A percentile compares a stretch with the other conserved stretches of the same genome.
Evolutionary conservation across 2,329 filamentous ascomycete species (phyloP).

Genomic region (Setomelanomma holmii): DNA sequence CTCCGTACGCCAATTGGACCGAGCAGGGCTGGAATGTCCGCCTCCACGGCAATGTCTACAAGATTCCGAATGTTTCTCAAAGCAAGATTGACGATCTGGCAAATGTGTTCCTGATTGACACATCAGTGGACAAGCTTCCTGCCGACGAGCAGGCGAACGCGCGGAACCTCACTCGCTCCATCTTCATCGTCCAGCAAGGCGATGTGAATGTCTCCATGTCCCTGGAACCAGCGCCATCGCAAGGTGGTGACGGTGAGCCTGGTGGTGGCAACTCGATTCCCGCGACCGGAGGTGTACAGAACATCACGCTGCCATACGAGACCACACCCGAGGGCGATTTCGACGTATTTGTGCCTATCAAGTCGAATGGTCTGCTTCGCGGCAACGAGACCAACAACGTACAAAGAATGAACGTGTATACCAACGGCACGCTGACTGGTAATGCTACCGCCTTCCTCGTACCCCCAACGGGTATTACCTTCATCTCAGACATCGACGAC

Average conservation of each 20-base stretch:
- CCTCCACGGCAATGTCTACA: conserved; percentile 83
- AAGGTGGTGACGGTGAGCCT: conserved; percentile 59
- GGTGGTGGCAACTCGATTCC: conserved; percentile 60
- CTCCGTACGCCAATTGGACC: conserved; percentile 76
- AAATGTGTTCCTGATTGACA: conserved; percentile 73
- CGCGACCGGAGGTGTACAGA: conserved; percentile 67
- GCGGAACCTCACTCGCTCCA: conserved; percentile 74
- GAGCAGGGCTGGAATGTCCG: conserved; percentile 77
- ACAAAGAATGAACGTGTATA: conserved; percentile 73
- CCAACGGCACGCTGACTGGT: conserved; percentile 69
- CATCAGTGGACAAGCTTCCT: conserved; percentile 66
- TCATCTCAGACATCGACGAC: conserved; percentile 81
- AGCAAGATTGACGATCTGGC: conserved; percentile 72
- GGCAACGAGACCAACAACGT: conserved; percentile 71
- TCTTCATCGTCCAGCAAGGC: conserved; percentile 77
- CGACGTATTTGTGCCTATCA: conserved; percentile 71
- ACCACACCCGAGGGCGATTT: conserved; percentile 76
- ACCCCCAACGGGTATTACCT: conserved; percentile 71
- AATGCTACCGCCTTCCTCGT: conserved; percentile 81
- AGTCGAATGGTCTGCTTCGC: conserved; percentile 61
- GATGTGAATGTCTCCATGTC: conserved; percentile 69
- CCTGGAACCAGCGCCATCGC: conserved; percentile 65
- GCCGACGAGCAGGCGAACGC: conserved; percentile 69
- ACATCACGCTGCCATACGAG: conserved; percentile 67
- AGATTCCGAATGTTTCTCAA: conserved; percentile 72